These are phyloP conservation scores for Gossypium trilobum DNA, from an alignment of 441 rosid species.

Conservation along the genomic window DNA sequence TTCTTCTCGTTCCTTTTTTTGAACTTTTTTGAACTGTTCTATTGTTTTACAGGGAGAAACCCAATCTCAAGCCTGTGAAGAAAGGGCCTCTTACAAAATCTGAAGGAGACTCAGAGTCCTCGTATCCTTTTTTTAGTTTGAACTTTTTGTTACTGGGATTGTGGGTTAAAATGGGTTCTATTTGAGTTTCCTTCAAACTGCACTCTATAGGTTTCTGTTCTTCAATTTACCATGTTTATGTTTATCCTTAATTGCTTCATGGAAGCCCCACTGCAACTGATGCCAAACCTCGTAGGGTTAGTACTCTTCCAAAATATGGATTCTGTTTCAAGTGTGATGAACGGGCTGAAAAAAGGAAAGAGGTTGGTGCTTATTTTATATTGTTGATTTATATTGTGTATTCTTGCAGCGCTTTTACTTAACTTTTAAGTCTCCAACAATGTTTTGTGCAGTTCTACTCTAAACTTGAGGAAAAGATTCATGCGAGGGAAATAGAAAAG, in stretches of 20 bases:
- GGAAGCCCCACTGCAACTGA: slow-evolving; percentile 64
- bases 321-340: slow-evolving; percentile 91
- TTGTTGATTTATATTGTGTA: slow-evolving; percentile 8
- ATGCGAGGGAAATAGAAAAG: slow-evolving; percentile 74
- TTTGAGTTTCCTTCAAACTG: neutral
- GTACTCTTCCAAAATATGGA: slow-evolving; percentile 87
- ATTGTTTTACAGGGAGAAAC: slow-evolving; percentile 54
- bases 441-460: slow-evolving; percentile 56
- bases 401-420: neutral
- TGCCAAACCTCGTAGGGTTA: slow-evolving; percentile 50
- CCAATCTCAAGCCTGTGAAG: slow-evolving; percentile 47
- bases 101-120: slow-evolving; percentile 53
- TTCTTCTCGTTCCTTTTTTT: neutral
- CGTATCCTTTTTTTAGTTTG: slow-evolving; percentile 52
- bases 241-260: slow-evolving; percentile 31
- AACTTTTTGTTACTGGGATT: neutral
- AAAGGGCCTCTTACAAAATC: slow-evolving; percentile 42
- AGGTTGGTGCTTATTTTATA: slow-evolving; percentile 40
- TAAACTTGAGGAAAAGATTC: slow-evolving; percentile 91
- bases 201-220: slow-evolving; percentile 3
- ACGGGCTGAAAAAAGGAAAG: slow-evolving; percentile 95
- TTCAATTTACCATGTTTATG: slow-evolving; percentile 9
- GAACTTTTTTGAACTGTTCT: slow-evolving; percentile 21
- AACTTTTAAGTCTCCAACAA: slow-evolving; percentile 6
- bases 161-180: neutral